These are phyloP conservation scores for Rhododendron henanense DNA, from an alignment of 148 eudicot genomes.

Conservation along the genomic window DNA sequence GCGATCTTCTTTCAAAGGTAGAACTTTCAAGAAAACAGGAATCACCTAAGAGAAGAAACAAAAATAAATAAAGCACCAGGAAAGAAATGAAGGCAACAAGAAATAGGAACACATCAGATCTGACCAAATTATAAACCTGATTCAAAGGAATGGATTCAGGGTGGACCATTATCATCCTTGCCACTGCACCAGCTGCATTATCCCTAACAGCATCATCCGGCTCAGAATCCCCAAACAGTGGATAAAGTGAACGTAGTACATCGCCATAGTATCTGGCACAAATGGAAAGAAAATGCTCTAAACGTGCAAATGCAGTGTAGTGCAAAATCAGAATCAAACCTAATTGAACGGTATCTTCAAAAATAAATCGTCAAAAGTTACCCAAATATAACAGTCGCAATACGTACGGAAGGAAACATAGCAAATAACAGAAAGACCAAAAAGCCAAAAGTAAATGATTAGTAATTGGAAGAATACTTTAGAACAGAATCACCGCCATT, in stretches of 20 bases:
- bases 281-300: conserved; percentile 27
- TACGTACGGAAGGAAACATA: not conserved
- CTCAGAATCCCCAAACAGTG: conserved; percentile 83
- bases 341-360: not conserved
- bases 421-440: not conserved
- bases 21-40: conserved; percentile 79
- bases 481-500: conserved; percentile 80
- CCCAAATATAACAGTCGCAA: not conserved
- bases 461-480: conserved; percentile 49
- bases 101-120: not conserved
- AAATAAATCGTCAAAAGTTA: not conserved
- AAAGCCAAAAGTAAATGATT: not conserved
- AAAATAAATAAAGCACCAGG: not conserved
- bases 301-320: conserved; percentile 3
- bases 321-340: not conserved
- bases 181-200: conserved; percentile 98
- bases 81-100: not conserved
- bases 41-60: conserved; percentile 51
- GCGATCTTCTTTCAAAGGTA: conserved; percentile 88
- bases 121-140: conserved; percentile 49
- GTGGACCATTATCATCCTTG: conserved; percentile 93
- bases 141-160: conserved; percentile 77
- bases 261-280: conserved; percentile 65
- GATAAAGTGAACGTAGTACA: conserved; percentile 64
- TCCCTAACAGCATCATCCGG: conserved; percentile 97